These are phyloP conservation scores for Oryza coarctata DNA, from an alignment of 176 grass and related monocot genomes.

Conservation along the genomic window DNA sequence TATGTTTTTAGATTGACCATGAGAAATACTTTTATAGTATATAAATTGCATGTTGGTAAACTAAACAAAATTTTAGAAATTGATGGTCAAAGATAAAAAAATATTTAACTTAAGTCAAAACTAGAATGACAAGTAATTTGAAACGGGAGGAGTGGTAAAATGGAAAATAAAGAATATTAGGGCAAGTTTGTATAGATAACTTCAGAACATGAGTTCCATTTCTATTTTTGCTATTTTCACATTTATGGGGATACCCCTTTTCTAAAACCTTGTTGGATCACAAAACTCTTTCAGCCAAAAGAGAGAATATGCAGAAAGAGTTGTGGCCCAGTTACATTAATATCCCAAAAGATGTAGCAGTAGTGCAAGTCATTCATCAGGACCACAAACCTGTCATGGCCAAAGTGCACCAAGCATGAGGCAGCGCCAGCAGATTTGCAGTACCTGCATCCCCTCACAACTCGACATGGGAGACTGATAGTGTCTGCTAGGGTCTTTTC, in stretches of 20 bases:
- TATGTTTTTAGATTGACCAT: no score
- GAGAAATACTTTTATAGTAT: no score
- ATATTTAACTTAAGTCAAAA: no score
- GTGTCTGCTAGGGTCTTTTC: conserved; percentile 62
- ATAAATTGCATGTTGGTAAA: no score
- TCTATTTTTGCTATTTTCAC: not conserved
- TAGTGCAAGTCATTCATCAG: not conserved
- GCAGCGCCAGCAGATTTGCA: conserved; percentile 54
- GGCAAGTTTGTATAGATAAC: not conserved
- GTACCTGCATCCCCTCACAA: conserved; percentile 77
- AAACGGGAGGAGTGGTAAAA: no score
- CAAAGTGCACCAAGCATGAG: conserved; percentile 78
- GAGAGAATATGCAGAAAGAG: no score
- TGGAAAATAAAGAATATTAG: not conserved
- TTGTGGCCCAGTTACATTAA: no score
- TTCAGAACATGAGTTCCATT: not conserved
- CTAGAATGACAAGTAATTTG: no score
- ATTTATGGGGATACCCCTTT: not conserved
- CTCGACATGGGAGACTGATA: conserved; percentile 70
- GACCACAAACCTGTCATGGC: conserved; percentile 55
- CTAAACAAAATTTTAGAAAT: no score
- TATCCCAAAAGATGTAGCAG: conserved; percentile 13
- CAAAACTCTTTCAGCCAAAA: not conserved
- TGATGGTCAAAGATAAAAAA: no score
- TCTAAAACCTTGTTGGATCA: not conserved